Percentiles rank a stretch among this genome's conserved stretches.
phyloP scores from a whole-genome alignment of 441 rosid genomes.

The Adansonia grandidieri region DNA sequence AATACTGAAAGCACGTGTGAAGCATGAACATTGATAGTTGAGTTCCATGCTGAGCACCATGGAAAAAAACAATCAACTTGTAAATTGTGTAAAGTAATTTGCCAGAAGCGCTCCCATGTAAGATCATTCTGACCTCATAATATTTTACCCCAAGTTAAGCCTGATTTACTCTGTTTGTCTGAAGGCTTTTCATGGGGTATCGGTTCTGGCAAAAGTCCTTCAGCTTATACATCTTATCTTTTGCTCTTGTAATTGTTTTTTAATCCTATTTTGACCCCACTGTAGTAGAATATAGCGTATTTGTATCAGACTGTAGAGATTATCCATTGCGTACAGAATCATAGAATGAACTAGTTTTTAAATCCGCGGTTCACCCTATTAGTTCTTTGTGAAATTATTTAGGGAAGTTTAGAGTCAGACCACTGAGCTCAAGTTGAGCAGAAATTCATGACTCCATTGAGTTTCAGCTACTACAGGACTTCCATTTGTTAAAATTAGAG shows the following conservation, averaged over 20 bases:
- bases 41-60: conserved; percentile 30
- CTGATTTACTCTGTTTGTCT: background rate
- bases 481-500: no score
- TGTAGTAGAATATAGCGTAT: conserved; percentile 36
- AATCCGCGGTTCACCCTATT: background rate
- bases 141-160: conserved; percentile 18
- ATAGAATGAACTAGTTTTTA: background rate
- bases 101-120: conserved; percentile 33
- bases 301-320: conserved; percentile 30
- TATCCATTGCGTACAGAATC: background rate
- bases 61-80: conserved; percentile 47
- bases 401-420: background rate
- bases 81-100: conserved; percentile 67
- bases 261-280: background rate
- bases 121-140: conserved; percentile 23
- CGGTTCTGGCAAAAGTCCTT: conserved; percentile 26
- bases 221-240: conserved; percentile 31
- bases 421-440: background rate
- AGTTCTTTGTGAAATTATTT: background rate
- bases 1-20: conserved; percentile 67
- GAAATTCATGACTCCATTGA: background rate
- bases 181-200: conserved; percentile 12
- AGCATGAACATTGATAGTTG: conserved; percentile 65
- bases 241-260: conserved; percentile 38
- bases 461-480: no score